Percentiles rank a stretch among this genome's conserved stretches.
phyloP scores from a whole-genome alignment of 1,139 yeast genomes.

The Citeromyces hawaiiensis region DNA sequence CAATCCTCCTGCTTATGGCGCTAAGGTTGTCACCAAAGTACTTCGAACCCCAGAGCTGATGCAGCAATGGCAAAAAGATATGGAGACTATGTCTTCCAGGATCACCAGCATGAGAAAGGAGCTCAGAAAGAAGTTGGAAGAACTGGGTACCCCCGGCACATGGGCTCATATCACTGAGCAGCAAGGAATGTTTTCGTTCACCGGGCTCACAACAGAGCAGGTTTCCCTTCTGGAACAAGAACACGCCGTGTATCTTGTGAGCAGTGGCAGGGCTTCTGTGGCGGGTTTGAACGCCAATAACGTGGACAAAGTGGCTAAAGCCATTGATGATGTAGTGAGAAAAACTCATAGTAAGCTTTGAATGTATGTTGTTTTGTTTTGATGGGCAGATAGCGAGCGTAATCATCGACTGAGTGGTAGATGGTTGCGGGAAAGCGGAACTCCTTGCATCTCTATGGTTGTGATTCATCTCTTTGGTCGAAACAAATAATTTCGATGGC shows the following conservation, averaged over 20 bases:
- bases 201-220: slow-evolving; percentile 73
- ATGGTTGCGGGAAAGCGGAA: no score
- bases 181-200: slow-evolving; percentile 95
- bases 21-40: slow-evolving; percentile 76
- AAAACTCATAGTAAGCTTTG: slow-evolving; percentile 1
- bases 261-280: slow-evolving; percentile 85
- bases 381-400: no score
- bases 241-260: slow-evolving; percentile 68
- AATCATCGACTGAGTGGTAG: no score
- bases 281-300: slow-evolving; percentile 84
- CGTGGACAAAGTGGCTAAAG: slow-evolving; percentile 67
- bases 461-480: no score
- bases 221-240: slow-evolving; percentile 65
- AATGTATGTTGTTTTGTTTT: not conserved
- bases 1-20: slow-evolving; percentile 94
- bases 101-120: slow-evolving; percentile 65
- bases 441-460: no score
- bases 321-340: slow-evolving; percentile 66
- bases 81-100: slow-evolving; percentile 79
- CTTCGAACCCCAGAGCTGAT: slow-evolving; percentile 52
- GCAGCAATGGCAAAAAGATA: slow-evolving; percentile 76
- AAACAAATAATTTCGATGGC: no score
- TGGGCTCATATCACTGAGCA: slow-evolving; percentile 92
- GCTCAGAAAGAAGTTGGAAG: slow-evolving; percentile 47
- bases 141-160: slow-evolving; percentile 67